Evolutionary conservation across 2,329 filamentous ascomycete species (phyloP).

Genomic region (Coniochaeta prunicola): DNA sequence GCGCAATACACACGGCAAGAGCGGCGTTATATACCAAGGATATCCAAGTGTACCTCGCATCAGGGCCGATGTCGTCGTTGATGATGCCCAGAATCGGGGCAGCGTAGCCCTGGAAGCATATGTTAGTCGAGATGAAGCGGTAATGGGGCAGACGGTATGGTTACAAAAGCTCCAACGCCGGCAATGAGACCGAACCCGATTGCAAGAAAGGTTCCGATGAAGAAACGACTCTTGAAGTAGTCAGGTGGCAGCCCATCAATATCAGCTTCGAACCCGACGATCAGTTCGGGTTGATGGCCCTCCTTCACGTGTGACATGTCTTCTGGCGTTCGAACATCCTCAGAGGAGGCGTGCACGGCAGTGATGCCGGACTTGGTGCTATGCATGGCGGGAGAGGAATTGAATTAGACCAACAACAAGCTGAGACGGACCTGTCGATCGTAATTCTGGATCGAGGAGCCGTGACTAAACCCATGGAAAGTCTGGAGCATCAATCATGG

Average conservation of each 20-base stretch:
- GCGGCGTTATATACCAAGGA: constrained; percentile 21
- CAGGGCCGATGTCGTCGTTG: constrained; percentile 1
- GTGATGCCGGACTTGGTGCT: background rate
- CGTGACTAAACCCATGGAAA: background rate
- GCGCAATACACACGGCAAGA: constrained; percentile 10
- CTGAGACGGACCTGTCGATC: too few species aligned
- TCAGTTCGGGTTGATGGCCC: background rate
- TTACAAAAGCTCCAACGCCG: background rate
- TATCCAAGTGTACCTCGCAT: constrained; percentile 14
- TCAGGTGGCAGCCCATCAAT: constrained; percentile 13
- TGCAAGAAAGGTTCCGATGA: constrained; percentile 17
- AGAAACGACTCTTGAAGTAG: constrained; percentile 19
- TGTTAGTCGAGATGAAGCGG: background rate
- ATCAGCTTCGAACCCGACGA: constrained; percentile 11
- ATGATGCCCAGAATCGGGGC: background rate
- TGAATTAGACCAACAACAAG: background rate
- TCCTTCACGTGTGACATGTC: background rate
- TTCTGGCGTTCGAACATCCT: background rate
- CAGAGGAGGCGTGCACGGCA: background rate
- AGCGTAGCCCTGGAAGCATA: background rate
- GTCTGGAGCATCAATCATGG: background rate
- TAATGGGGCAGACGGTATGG: background rate
- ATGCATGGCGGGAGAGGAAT: background rate
- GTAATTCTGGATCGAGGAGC: too few species aligned
- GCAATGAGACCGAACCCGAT: constrained; percentile 12